Evolutionary conservation across 345 rosid species (phyloP).

Genomic region (Eucalyptus caleyi): DNA sequence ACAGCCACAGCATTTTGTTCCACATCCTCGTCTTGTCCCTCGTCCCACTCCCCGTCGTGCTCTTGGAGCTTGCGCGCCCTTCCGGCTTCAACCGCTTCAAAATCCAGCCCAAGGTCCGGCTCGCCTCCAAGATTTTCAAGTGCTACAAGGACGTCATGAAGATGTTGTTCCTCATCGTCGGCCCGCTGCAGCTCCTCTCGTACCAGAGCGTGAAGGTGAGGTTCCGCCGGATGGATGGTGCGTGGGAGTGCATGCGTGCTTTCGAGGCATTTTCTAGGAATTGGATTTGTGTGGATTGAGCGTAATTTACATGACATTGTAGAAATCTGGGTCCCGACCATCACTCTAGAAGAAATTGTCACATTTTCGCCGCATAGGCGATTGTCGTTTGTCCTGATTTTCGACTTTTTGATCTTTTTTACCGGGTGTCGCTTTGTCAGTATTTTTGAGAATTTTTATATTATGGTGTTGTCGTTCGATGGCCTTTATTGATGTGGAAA

Average conservation of each 20-base stretch:
- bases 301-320: neutral
- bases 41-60: constrained; percentile 29
- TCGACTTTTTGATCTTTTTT: neutral
- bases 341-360: neutral
- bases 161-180: constrained; percentile 64
- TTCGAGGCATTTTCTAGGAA: neutral
- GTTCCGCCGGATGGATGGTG: neutral
- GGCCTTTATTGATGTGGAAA: neutral
- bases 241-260: neutral
- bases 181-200: constrained; percentile 72
- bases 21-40: no score
- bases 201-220: constrained; percentile 69
- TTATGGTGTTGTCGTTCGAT: no score
- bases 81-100: constrained; percentile 43
- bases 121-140: constrained; percentile 45
- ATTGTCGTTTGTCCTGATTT: neutral
- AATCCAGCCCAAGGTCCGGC: constrained; percentile 77
- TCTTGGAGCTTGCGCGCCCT: constrained; percentile 37
- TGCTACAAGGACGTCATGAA: constrained; percentile 79
- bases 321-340: neutral
- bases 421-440: no score
- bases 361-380: neutral
- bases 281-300: neutral
- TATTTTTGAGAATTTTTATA: no score
- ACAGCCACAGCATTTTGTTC: no score